Evolutionary conservation across 352 stramenopile genomes (phyloP).

Genomic region (Globisporangium uncinulatum): DNA sequence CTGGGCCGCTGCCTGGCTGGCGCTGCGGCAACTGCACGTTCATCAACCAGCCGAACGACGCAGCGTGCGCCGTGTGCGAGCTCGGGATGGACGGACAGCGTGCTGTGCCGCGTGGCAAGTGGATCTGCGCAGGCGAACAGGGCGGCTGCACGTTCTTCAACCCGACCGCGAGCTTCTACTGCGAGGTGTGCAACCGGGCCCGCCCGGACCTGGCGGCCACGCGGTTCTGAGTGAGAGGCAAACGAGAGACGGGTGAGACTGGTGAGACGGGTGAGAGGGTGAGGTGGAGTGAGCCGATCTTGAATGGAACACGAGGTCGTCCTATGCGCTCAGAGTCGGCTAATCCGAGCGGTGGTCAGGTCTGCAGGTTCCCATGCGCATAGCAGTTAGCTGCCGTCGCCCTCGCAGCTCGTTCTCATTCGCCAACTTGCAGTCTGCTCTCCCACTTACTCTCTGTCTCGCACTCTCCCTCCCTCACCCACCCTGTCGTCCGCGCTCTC

Average conservation of each 20-base stretch:
- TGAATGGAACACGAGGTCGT: too few species aligned
- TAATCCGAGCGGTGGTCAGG: too few species aligned
- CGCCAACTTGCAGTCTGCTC: too few species aligned
- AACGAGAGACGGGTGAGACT: too few species aligned
- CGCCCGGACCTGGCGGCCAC: conserved; percentile 66
- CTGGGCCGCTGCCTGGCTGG: conserved; percentile 54
- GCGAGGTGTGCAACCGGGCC: conserved; percentile 86
- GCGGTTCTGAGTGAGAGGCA: conserved; percentile 41
- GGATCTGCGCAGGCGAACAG: conserved; percentile 78
- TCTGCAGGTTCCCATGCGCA: too few species aligned
- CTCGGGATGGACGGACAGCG: conserved; percentile 74
- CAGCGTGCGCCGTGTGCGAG: conserved; percentile 76
- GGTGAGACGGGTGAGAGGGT: background rate
- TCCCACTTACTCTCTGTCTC: background rate
- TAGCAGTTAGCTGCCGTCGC: too few species aligned
- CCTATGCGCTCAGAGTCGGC: too few species aligned
- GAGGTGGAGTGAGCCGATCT: background rate
- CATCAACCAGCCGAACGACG: conserved; percentile 72
- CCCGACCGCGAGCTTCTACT: conserved; percentile 76
- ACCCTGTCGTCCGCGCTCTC: conserved; percentile 5
- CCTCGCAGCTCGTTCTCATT: too few species aligned
- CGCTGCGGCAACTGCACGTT: conserved; percentile 84
- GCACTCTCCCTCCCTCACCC: background rate
- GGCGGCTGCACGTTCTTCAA: conserved; percentile 89
- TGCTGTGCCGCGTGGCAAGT: conserved; percentile 76